phyloP scores from a whole-genome alignment of 2,329 filamentous ascomycete species.

The Dothistroma septosporum region DNA sequence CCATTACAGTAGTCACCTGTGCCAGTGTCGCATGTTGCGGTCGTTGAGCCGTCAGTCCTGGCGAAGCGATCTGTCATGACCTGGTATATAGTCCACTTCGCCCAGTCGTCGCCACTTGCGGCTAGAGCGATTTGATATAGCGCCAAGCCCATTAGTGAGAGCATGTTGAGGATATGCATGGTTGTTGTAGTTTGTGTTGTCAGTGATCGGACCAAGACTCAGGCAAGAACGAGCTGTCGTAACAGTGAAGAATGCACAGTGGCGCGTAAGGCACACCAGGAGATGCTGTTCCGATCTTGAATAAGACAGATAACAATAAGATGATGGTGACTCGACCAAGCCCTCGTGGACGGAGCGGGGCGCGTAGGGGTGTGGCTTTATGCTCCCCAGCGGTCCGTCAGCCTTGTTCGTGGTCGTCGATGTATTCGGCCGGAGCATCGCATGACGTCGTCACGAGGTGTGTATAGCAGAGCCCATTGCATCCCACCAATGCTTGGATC shows the following conservation, averaged over 20 bases:
- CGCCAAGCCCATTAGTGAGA: slow-evolving; percentile 22
- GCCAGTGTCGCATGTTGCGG: slow-evolving; percentile 35
- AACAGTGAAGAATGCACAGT: not conserved
- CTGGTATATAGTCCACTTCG: slow-evolving; percentile 41
- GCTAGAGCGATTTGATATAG: slow-evolving; percentile 20
- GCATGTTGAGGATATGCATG: slow-evolving; percentile 16
- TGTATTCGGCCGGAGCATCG: slow-evolving; percentile 8
- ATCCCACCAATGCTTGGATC: slow-evolving; percentile 18
- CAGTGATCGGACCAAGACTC: not conserved
- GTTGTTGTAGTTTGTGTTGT: slow-evolving; percentile 4
- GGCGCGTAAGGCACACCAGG: not conserved
- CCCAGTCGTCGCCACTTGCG: slow-evolving; percentile 35
- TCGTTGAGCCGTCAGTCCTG: slow-evolving; percentile 39
- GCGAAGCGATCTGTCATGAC: slow-evolving; percentile 43
- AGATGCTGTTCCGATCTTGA: not conserved
- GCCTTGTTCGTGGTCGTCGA: not conserved
- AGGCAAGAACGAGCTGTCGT: not conserved
- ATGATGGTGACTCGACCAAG: not conserved
- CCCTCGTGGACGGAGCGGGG: slow-evolving; percentile 3
- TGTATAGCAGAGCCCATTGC: slow-evolving; percentile 11
- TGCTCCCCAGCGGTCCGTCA: slow-evolving; percentile 8
- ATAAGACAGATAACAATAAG: slow-evolving; percentile 7
- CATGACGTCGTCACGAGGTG: slow-evolving; percentile 25
- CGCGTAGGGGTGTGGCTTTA: slow-evolving; percentile 14
- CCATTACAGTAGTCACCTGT: slow-evolving; percentile 56